Evolutionary conservation across 768 basidiomycete genomes (phyloP).

Genomic region (Kwoniella botswanensis): DNA sequence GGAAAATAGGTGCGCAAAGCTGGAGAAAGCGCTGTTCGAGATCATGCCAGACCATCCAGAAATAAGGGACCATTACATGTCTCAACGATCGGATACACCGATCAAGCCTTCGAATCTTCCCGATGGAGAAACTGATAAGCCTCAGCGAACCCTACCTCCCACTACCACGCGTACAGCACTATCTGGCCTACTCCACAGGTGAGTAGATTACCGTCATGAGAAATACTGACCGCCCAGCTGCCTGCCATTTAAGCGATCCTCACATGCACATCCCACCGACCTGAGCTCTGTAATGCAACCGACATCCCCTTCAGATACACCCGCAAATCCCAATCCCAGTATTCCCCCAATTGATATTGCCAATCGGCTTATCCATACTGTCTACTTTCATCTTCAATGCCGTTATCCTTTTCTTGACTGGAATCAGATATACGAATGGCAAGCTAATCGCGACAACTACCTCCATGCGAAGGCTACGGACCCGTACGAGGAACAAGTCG

Average conservation of each 20-base stretch:
- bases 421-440: constrained; percentile 12
- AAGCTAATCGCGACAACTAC: not conserved
- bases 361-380: not conserved
- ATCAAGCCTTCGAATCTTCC: not conserved
- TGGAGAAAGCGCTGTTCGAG: constrained; percentile 7
- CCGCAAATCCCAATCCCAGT: constrained; percentile 20
- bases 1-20: constrained; percentile 8
- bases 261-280: not conserved
- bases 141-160: no score
- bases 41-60: constrained; percentile 16
- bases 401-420: constrained; percentile 25
- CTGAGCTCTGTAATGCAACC: constrained; percentile 12
- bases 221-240: not conserved
- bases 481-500: constrained; percentile 14
- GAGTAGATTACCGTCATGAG: no score
- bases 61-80: constrained; percentile 23
- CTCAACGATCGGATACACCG: not conserved
- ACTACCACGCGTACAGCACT: not conserved
- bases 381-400: constrained; percentile 17
- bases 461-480: not conserved
- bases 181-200: constrained; percentile 1
- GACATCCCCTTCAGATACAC: not conserved
- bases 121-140: no score
- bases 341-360: constrained; percentile 2
- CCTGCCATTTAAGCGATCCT: not conserved